Evolutionary conservation across 495 filamentous ascomycete genomes (phyloP), one percentile per base, ranked within the genome.

Genomic region (Trichoderma gamsii): DNA sequence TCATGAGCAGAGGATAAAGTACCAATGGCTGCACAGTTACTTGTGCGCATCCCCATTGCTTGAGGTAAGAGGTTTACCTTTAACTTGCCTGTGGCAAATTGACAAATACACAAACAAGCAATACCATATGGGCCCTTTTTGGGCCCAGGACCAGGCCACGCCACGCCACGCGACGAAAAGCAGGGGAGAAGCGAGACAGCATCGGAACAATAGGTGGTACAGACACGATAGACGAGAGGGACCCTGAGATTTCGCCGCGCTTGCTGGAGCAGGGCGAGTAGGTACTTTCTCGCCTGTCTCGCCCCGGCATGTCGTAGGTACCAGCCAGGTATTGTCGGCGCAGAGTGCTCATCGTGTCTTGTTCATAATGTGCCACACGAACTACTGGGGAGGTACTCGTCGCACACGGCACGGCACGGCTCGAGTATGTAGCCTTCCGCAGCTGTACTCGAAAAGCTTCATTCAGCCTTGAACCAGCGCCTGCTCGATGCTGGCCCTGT

Each of bases 211-310:
- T 29, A 29, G 29, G 29, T 29, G 56, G 23, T 18, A 61, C 25
- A 61, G 56, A 27, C 56, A 29, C 56, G 56, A 61, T 61, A 61
- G 56, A 61, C 56, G 56, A 61, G 56, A 61, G 29, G 56, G 56
- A 61, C 56, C 56, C 56, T 32, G 23, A 61, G 56, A 61, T 61
- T 61, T 15, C 56, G 25, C 27, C 13, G 23, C 56, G 56, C 13
- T 16, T 21, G 16, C 9, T 29, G 44, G 12, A 18, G 44, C 44
- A 49, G 44, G 44, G 15, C 15, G 12, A 49, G 15, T 29, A 29
- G 29, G 29, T 18, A 49, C n/a, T n/a, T 21, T 4, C 21, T 23
- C n/a, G n/a, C 21, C 43, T 21, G 21, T 11, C 49, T 52, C n/a
- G 49, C 4, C 3, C 2, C 7, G 49, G 49, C 9, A 52, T 23